Base-by-base conservation (phyloP, 2,329 filamentous ascomycete species). In the Aspergillus fumigatiaffinis region DNA sequence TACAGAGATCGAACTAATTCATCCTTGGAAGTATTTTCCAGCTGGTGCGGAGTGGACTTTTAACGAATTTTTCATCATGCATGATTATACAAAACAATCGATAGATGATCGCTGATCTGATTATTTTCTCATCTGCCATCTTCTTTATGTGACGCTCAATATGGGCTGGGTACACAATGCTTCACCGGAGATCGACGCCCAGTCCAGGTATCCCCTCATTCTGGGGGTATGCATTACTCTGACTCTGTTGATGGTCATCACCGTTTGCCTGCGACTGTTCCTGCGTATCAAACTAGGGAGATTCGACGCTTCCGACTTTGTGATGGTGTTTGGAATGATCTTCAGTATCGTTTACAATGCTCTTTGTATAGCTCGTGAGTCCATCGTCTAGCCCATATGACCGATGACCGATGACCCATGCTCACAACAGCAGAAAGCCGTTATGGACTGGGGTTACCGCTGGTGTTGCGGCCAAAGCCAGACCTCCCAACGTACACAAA, bases 81-180 rank as follows among this genome's bases (percentile, higher is more conserved):
- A 38, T 17, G 32, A 7, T 7, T 17, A 17, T 35, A 6, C 12
- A 17, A 6, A 17, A 35, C 5, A 17, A 35, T 35, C 32, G 4
- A 20, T 41, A 21, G 4, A 17, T 29, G 28, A 26, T 12, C 20
- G 17, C 3, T 21, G n/a, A 20, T 28, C 28, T 29, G 12, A 10
- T 10, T 50, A 26, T 32, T 51, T 51, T 14, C 28, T 14, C 50
- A 5, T 2, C 32, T 32, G 9, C 23, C 3, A 14, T 14, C 29
- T 12, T 26, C 21, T 38, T 8, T 35, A 35, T 14, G n/a, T 23
- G 50, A 52, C 12, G 23, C 21, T 17, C 25, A 50, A 50, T 21
- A 83, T 82, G 80, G 74, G 70, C 55, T 84, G 80, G 81, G 80
- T 84, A 49, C 62, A 77, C 47, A 77, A 83, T 70, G 80, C 78